Conservation (phyloP, 208 protist genomes). For the Wallacemonas collosoma region DNA sequence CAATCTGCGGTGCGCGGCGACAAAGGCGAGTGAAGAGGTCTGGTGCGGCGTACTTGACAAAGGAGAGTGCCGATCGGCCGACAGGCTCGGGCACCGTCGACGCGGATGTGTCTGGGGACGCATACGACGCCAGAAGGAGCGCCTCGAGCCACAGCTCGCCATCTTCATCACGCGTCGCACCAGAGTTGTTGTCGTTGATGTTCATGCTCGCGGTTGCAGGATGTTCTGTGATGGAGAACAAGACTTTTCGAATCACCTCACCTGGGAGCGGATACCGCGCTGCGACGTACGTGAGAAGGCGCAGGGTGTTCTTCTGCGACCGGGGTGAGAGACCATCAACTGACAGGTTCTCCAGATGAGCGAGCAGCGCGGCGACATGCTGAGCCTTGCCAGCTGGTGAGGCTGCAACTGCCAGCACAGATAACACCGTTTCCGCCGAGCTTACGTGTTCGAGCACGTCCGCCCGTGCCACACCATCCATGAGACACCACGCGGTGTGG, state of each 20-base stretch:
- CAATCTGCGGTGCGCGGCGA: neutral
- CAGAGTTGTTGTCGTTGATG: neutral
- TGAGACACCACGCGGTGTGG: conserved; percentile 17
- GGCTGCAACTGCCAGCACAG: conserved; percentile 22
- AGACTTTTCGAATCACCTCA: neutral
- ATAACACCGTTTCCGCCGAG: conserved; percentile 24
- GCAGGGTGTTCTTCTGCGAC: neutral
- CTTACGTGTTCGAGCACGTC: neutral
- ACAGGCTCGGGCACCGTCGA: neutral
- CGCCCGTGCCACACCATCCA: conserved; percentile 27
- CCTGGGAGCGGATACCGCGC: neutral
- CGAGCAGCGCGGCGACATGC: neutral
- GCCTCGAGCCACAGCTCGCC: conserved; percentile 4
- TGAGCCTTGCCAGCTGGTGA: neutral
- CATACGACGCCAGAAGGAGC: conserved; percentile 12
- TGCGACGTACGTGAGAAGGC: neutral
- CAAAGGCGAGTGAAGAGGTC: neutral
- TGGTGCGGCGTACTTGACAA: neutral
- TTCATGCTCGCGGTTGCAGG: no score
- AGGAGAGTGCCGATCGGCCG: neutral
- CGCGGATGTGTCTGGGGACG: neutral
- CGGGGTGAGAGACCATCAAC: neutral
- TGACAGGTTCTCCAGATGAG: neutral
- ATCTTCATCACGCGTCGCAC: conserved; percentile 13
- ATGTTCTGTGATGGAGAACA: neutral